phyloP scores from a whole-genome alignment of 169 alveolate species.

The Cyclospora cayetanensis region DNA sequence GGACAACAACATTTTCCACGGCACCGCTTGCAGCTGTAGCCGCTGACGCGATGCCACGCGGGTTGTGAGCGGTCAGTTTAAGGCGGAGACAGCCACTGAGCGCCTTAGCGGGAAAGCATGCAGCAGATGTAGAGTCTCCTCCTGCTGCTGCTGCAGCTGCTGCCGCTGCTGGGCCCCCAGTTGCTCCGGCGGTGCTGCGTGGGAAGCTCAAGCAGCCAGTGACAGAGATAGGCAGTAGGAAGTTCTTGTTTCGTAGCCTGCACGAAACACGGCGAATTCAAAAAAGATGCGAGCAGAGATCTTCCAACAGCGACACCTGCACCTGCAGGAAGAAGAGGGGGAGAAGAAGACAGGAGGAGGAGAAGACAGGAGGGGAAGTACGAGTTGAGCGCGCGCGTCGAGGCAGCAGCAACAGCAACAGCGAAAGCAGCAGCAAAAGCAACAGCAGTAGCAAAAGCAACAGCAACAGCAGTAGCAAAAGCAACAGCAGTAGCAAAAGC shows the following conservation, averaged over 20 bases:
- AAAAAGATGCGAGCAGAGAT: background rate
- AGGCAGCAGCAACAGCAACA: background rate
- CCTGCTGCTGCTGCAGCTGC: background rate
- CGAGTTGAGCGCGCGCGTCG: background rate
- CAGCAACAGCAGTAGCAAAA: background rate
- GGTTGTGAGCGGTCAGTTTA: background rate
- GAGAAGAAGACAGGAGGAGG: background rate
- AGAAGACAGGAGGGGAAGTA: background rate
- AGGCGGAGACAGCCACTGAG: background rate
- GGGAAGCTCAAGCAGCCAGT: slow-evolving; percentile 25
- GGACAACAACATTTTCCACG: background rate
- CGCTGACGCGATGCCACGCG: background rate
- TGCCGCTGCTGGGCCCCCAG: background rate
- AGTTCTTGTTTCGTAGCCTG: slow-evolving; percentile 29
- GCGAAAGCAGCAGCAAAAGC: background rate
- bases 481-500: background rate
- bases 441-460: background rate
- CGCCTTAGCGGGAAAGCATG: slow-evolving; percentile 18
- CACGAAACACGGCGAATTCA: background rate
- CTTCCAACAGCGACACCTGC: background rate
- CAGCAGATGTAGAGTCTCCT: background rate
- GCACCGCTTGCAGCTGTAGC: background rate
- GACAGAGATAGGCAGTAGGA: slow-evolving; percentile 21
- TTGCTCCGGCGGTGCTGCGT: slow-evolving; percentile 4
- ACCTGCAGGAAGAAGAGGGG: background rate